Base-by-base conservation (phyloP, 73 alveolate genomes). In the Paramecium octaurelia region DNA sequence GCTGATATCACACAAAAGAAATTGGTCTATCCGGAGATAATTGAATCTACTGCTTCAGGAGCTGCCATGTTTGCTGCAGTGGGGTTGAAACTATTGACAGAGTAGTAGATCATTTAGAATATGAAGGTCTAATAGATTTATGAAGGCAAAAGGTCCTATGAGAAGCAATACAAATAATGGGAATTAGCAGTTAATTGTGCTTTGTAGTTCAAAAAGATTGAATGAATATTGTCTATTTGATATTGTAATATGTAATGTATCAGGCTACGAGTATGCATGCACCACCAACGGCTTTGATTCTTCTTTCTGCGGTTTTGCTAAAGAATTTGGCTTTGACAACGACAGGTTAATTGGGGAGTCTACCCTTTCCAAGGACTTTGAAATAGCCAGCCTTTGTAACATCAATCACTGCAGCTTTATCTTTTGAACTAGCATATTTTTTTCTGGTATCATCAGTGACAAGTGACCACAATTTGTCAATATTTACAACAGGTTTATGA, bases 211-310 rank as follows among this genome's bases (percentile, higher is more conserved):
- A 86, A 86, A 86, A 59, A 58, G 46, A 20, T 31, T 64, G 84
- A 31, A 64, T 64, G 84, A 64, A 64, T 64, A 64, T 64, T 64
- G 84, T 31, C 20, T 27, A 64, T 64, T 64, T 27, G 12, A 64
- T 64, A 34, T 64, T 64, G 21, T 64, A 34, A 64, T 64, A 29
- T 64, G 84, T 75, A 75, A 38, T 75, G 60, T 75, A 87, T 97
- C 97, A 98, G 27, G 99, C 99, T 92, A 95, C 88, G 92, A 98
- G 98, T 73, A 96, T 97, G 92, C 98, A 95, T 86, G 99, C 99
- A 54, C 99, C 99, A 75, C 99, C 99, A 23, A 99, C 99, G 86
- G 95, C 99, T 95, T 96, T 97, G 85, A 98, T 97, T 97, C 99
- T 98, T 92, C 96, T 95, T 93, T 98, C 99, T 42, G 99, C 99